Evolutionary conservation across 176 grass and related monocot genomes (phyloP), one percentile per base, ranked within the genome.

Genomic region (Rhipidocladum racemiflorum): DNA sequence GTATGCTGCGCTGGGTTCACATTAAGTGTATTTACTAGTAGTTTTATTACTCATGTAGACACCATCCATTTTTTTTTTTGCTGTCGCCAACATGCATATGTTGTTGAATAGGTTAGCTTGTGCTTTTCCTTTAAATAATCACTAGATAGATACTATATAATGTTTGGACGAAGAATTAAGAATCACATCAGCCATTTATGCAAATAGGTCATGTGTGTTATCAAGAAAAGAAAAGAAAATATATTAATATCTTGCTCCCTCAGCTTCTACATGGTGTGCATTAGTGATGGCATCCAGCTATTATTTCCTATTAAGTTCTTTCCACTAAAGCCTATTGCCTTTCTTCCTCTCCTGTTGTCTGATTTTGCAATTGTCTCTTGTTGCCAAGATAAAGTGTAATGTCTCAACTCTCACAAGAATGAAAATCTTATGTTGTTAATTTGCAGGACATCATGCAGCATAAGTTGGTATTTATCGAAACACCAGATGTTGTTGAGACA

Each of bases 391-490:
- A 72, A 68, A n/a, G 21, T 43, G 23, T 34, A 34, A 34, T 34
- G 32, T 67, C 3, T n/a, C n/a, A n/a, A n/a, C n/a, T n/a, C n/a
- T 42, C 3, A 1, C 6, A 69, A 61, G 24, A 77, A 48, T 49
- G 23, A 38, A 85, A 66, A 67, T 20, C 46, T 79, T 42, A 38
- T 78, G 20, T 38, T 67, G 62, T 11, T 82, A 74, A 90, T 88
- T 80, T 90, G 16, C 89, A 98, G 96, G 92, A 98, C 59, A 90
- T 98, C 23, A 98, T 98, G 96, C 96, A 98, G 34, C 96, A 98
- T 86, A 98, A 98, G 53, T 79, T 98, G 61, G 96, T 98, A 72
- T 98, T 98, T 61, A 98, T 98, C 2, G 96, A 98, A 91, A 98
- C 96, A 76, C 96, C 92, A 88, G 96, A 98, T 84, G 96, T 98